Evolutionary conservation across 495 filamentous ascomycete genomes (phyloP).

Genomic region (Bombardia bombarda): DNA sequence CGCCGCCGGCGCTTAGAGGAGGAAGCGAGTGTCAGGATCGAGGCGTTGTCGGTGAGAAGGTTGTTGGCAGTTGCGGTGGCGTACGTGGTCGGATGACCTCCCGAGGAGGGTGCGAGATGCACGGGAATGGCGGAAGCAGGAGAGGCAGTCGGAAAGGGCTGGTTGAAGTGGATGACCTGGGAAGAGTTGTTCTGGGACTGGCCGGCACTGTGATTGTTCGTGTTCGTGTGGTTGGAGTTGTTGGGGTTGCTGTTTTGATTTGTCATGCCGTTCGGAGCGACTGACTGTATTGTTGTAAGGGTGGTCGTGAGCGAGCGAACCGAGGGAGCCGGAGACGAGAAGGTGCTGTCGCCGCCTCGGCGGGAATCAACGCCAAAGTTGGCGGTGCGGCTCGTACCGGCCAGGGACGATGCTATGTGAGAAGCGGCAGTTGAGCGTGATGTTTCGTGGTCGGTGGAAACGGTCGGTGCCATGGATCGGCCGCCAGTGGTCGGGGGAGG

Average conservation of each 20-base stretch:
- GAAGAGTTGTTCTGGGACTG: slow-evolving; percentile 36
- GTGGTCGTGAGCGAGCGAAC: slow-evolving; percentile 90
- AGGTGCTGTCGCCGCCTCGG: slow-evolving; percentile 75
- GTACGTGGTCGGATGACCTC: slow-evolving; percentile 73
- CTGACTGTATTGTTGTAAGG: slow-evolving; percentile 90
- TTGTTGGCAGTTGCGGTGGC: slow-evolving; percentile 85
- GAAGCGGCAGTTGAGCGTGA: slow-evolving; percentile 66
- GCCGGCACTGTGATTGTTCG: slow-evolving; percentile 27
- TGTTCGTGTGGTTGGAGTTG: slow-evolving; percentile 22
- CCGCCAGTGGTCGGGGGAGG: slow-evolving; percentile 52
- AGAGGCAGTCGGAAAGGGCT: slow-evolving; percentile 75
- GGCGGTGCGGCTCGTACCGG: slow-evolving; percentile 57
- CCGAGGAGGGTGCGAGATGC: slow-evolving; percentile 52
- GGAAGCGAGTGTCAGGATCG: slow-evolving; percentile 91
- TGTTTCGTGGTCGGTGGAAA: slow-evolving; percentile 73
- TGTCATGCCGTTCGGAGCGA: slow-evolving; percentile 58
- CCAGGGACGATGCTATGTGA: slow-evolving; percentile 55
- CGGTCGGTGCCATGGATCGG: slow-evolving; percentile 66
- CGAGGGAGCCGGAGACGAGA: slow-evolving; percentile 88
- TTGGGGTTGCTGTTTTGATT: slow-evolving; percentile 54
- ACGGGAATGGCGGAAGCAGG: slow-evolving; percentile 74
- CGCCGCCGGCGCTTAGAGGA: slow-evolving; percentile 85
- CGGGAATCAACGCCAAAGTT: slow-evolving; percentile 57
- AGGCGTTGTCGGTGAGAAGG: slow-evolving; percentile 87
- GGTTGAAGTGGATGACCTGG: slow-evolving; percentile 66